phyloP scores from a whole-genome alignment of 208 protist genomes.

The Naegleria fowleri region DNA sequence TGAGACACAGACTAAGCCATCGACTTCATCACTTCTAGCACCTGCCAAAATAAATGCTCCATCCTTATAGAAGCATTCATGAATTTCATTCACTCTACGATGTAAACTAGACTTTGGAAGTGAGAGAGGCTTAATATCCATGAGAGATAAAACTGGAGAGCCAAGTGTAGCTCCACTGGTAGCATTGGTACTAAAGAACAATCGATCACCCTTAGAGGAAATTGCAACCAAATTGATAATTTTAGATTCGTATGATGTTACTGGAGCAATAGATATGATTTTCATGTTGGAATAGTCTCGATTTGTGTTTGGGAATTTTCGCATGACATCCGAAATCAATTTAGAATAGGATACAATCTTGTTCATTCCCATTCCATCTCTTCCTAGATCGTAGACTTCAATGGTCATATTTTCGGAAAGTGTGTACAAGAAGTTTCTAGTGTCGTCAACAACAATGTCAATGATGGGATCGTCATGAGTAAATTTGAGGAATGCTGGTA shows the following conservation, averaged over 20 bases:
- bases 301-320: background rate
- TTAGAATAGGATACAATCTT: constrained; percentile 19
- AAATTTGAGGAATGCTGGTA: constrained; percentile 20
- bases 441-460: constrained; percentile 38
- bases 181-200: constrained; percentile 29
- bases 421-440: constrained; percentile 41
- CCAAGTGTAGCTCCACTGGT: background rate
- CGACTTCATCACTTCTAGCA: background rate
- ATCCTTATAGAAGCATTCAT: constrained; percentile 33
- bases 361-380: background rate
- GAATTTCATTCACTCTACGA: constrained; percentile 13
- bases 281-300: background rate
- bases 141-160: background rate
- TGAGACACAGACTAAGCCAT: background rate
- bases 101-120: background rate
- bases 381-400: constrained; percentile 14
- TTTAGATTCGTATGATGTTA: constrained; percentile 32
- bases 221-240: constrained; percentile 31
- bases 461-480: background rate
- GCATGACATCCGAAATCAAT: background rate
- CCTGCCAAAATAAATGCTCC: background rate
- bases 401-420: constrained; percentile 32
- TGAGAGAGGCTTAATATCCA: constrained; percentile 1
- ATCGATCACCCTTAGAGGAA: constrained; percentile 24
- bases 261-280: constrained; percentile 30